Base-by-base conservation (phyloP, 805 yeast genomes). In the Candida argentea region DNA sequence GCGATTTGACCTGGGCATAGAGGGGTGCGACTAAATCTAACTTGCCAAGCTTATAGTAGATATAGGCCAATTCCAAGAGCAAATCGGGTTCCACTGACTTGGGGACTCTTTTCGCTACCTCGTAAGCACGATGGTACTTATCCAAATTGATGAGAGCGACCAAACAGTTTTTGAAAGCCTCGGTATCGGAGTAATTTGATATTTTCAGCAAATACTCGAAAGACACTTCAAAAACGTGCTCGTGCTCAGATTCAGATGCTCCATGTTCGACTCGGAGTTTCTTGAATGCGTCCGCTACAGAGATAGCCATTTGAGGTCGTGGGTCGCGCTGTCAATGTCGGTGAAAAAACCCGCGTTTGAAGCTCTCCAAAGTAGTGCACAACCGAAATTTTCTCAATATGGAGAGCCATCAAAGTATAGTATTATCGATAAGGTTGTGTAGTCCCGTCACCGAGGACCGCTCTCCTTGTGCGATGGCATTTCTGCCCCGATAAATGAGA, bases 111-210 rank as follows among this genome's bases (percentile, higher is more conserved):
- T 55, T 42, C 25, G 76, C 44, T 20, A 68, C 38, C 30, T 61
- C 54, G 12, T 50, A 38, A 1, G 81, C 84, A 27, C 56, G 52
- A 22, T 45, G 48, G 49, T 70, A 77, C 35, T 60, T 57, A 45
- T 78, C 85, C 32, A 69, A 50, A 40, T 73, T 72, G 46, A 75
- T 73, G 44, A 74, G 57, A 4, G 84, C 70, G 8, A 72, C 70
- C 20, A 76, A 46, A 43, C 75, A 70, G 35, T 55, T 52, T 26
- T 49, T 49, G 42, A 60, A 57, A 1, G 67, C 48, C 29, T 48
- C 49, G 14, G 44, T 29, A 30, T 61, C 67, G 33, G 50, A 34
- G 38, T 50, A 61, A 22, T 51, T 38, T 30, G 58, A 57, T 26
- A 57, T 51, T 14, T 57, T 57, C 19, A 62, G 42, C 31, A 61